Evolutionary conservation across 2,329 filamentous ascomycete species (phyloP), one percentile per base, ranked within the genome.

Genomic region (Calycina herbarum): DNA sequence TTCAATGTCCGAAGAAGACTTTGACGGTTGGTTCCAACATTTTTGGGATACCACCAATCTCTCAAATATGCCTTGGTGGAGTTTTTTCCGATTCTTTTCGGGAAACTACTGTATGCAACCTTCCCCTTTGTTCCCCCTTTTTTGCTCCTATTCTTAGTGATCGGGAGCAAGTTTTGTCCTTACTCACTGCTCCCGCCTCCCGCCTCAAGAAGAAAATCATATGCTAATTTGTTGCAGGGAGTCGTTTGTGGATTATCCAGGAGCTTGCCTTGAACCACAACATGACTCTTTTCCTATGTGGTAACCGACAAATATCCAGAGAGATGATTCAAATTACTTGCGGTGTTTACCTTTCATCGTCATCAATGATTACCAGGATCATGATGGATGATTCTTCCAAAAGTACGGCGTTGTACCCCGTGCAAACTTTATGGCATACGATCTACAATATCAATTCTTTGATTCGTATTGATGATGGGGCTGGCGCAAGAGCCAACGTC

Each of bases 191-290:
- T 33, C 31, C 31, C 31, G 31, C 2, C 31, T 33, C 31, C 31
- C 31, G 31, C 3, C 2, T 33, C 7, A 33, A 8, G 3, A 33
- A 33, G 38, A 17, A 17, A 42, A 42, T 42, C 11, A 15, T 42
- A 17, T 42, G 15, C 38, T 42, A 13, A 42, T 42, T 42, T 13
- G 31, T 33, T 33, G 31, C 31, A 33, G 31, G 31, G 66, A 38
- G 40, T 13, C 51, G 66, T 24, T 45, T 68, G 27, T 68, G 66
- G 66, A 66, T 68, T 29, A 64, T 68, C 24, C 64, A 68, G 40
- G 66, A 68, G 42, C 51, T 68, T 13, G 66, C 64, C 2, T 61
- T 68, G 45, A 66, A 66, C 24, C 63, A 62, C 31, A 60, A 67
- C 33, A 65, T 64, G 63, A 65, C 57, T 27, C 58, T 66, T 3